These are phyloP conservation scores for Cladophialophora carrionii DNA, from an alignment of 2,329 filamentous ascomycete species.

Conservation along the genomic window DNA sequence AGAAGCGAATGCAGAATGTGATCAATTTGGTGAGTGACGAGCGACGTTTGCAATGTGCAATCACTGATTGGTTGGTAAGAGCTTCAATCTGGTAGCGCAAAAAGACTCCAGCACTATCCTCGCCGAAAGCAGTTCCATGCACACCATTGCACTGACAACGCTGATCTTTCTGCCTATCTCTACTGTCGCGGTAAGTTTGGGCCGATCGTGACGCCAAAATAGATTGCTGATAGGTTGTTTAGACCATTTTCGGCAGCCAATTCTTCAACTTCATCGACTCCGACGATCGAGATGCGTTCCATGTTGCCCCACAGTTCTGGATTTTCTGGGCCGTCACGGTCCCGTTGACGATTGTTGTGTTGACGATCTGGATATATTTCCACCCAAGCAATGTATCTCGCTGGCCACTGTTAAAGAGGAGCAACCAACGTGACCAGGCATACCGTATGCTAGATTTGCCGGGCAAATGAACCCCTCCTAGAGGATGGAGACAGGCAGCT, in stretches of 20 bases:
- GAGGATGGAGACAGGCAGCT: background rate
- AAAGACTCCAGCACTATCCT: slow-evolving; percentile 45
- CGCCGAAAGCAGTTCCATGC: slow-evolving; percentile 50
- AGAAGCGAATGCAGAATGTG: slow-evolving; percentile 46
- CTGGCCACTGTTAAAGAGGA: slow-evolving; percentile 17
- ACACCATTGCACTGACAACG: slow-evolving; percentile 51
- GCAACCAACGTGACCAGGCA: slow-evolving; percentile 13
- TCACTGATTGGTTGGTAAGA: slow-evolving; percentile 19
- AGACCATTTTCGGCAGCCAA: slow-evolving; percentile 33
- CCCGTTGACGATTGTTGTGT: slow-evolving; percentile 31
- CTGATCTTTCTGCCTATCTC: slow-evolving; percentile 49
- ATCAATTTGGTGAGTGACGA: slow-evolving; percentile 42
- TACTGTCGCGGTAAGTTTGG: slow-evolving; percentile 26
- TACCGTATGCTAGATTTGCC: slow-evolving; percentile 8
- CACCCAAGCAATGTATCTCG: slow-evolving; percentile 26
- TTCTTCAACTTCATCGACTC: slow-evolving; percentile 35
- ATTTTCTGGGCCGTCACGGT: slow-evolving; percentile 35
- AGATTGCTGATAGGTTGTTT: background rate
- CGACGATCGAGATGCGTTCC: slow-evolving; percentile 12
- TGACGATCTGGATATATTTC: slow-evolving; percentile 24
- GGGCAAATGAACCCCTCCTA: background rate
- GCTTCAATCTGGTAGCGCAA: slow-evolving; percentile 49
- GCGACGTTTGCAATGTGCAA: background rate
- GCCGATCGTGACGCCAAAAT: background rate
- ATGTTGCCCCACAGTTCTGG: slow-evolving; percentile 32